Percentiles rank a stretch among this genome's conserved stretches.
Conservation (phyloP, 495 filamentous ascomycete species). For the Hypoxylon rickii region DNA sequence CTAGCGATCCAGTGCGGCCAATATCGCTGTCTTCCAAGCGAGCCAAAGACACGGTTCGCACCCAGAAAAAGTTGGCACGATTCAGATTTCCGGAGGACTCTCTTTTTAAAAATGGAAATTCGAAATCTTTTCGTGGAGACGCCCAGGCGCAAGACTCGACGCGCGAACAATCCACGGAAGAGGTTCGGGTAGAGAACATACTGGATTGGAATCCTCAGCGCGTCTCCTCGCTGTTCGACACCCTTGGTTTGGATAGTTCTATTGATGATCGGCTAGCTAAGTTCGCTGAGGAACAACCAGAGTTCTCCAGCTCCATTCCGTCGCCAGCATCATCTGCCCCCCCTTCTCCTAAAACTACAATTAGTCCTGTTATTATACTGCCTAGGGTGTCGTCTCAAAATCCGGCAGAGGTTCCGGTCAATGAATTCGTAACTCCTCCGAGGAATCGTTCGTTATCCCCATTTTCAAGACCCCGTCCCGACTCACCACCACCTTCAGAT, state of each 20-base stretch:
- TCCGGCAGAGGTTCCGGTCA: not conserved
- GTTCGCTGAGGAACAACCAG: not conserved
- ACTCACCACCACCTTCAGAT: conserved; percentile 25
- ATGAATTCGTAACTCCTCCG: not conserved
- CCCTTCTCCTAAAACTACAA: conserved; percentile 17
- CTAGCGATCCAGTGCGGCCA: conserved; percentile 13
- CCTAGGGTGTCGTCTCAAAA: conserved; percentile 5
- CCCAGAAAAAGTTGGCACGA: conserved; percentile 13
- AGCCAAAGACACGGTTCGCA: not conserved
- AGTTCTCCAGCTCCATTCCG: not conserved
- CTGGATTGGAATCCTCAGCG: conserved; percentile 37
- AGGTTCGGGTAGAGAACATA: conserved; percentile 12
- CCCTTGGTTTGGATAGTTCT: conserved; percentile 31
- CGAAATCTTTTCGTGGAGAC: not conserved
- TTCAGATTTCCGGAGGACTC: conserved; percentile 32
- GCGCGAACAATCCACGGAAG: not conserved
- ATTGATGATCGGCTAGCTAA: conserved; percentile 15
- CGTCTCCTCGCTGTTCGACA: conserved; percentile 33
- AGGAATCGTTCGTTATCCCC: not conserved
- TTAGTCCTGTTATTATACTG: not conserved
- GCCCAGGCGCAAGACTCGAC: not conserved
- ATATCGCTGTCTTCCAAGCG: conserved; percentile 4
- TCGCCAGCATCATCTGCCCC: conserved; percentile 26
- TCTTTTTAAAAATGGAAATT: conserved; percentile 6
- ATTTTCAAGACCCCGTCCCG: conserved; percentile 8